phyloP scores from a whole-genome alignment of 768 basidiomycete species.

The Coprinopsis marcescibilis region DNA sequence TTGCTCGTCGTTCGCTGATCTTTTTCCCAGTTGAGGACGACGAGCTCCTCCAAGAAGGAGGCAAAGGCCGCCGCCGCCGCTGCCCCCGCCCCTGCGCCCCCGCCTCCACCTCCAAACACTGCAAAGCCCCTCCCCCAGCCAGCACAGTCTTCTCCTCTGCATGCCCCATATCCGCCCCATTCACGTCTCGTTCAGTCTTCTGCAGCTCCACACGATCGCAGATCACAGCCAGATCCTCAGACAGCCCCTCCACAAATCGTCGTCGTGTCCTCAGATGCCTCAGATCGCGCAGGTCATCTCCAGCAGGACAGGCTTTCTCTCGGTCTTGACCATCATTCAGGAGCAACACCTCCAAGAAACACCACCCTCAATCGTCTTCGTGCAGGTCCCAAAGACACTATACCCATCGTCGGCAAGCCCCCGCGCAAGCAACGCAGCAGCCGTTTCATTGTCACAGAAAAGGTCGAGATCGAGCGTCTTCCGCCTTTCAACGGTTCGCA shows the following conservation, averaged over 20 bases:
- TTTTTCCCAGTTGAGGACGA: constrained; percentile 66
- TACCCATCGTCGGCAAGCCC: constrained; percentile 93
- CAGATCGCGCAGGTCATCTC: constrained; percentile 38
- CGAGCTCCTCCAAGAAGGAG: constrained; percentile 65
- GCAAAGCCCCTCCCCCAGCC: constrained; percentile 60
- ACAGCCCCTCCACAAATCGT: constrained; percentile 75
- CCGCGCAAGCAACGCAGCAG: constrained; percentile 97
- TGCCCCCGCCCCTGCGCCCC: constrained; percentile 34
- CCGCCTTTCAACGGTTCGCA: constrained; percentile 80
- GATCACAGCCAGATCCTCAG: constrained; percentile 41
- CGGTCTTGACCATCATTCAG: constrained; percentile 42
- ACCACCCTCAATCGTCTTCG: constrained; percentile 70
- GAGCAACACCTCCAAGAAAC: constrained; percentile 57
- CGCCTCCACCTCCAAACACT: constrained; percentile 60
- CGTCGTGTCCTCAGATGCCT: constrained; percentile 72
- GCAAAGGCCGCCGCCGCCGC: constrained; percentile 37
- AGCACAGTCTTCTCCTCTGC: constrained; percentile 29
- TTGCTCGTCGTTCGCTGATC: constrained; percentile 38
- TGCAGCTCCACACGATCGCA: constrained; percentile 46
- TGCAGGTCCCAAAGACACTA: constrained; percentile 89
- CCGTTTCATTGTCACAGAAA: constrained; percentile 93
- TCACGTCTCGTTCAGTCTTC: constrained; percentile 30
- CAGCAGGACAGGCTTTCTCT: constrained; percentile 43
- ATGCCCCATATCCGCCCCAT: constrained; percentile 34
- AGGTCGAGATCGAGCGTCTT: constrained; percentile 91